Evolutionary conservation across 768 basidiomycete species (phyloP).

Genomic region (Kwoniella europaea): DNA sequence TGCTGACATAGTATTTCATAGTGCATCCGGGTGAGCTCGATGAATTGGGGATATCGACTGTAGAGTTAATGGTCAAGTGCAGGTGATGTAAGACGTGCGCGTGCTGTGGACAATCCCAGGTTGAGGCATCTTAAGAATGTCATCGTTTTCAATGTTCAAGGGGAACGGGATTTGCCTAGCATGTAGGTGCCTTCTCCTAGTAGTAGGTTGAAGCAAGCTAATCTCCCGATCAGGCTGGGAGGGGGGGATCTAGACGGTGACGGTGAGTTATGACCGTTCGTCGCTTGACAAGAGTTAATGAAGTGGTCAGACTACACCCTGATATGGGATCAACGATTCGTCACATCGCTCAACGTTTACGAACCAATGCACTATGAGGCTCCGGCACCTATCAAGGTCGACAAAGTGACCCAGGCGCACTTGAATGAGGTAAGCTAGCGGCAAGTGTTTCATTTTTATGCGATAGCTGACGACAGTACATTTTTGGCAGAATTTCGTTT

Average conservation of each 20-base stretch:
- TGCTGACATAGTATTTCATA: constrained; percentile 2
- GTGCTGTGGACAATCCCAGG: constrained; percentile 51
- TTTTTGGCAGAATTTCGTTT: constrained; percentile 47
- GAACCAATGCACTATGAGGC: constrained; percentile 54
- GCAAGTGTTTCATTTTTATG: no score
- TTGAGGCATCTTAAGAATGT: constrained; percentile 56
- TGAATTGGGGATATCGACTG: constrained; percentile 3
- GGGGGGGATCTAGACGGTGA: constrained; percentile 57
- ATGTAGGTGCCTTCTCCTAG: constrained; percentile 29
- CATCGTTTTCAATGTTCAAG: constrained; percentile 54
- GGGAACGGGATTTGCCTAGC: constrained; percentile 49
- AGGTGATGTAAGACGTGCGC: constrained; percentile 52
- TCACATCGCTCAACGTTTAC: constrained; percentile 34
- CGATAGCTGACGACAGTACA: constrained; percentile 8
- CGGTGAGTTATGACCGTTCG: constrained; percentile 16
- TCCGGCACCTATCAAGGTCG: constrained; percentile 38
- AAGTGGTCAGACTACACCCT: constrained; percentile 49
- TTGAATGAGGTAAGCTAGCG: constrained; percentile 45
- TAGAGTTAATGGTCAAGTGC: constrained; percentile 15
- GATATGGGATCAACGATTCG: constrained; percentile 56
- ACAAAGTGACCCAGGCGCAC: constrained; percentile 43
- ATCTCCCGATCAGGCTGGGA: constrained; percentile 41
- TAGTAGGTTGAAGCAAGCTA: constrained; percentile 8
- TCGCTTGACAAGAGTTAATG: background rate
- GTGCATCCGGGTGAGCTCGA: constrained; percentile 31